Conservation (phyloP, 2,329 filamentous ascomycete genomes). For the Sporothrix pseudoabietina region DNA sequence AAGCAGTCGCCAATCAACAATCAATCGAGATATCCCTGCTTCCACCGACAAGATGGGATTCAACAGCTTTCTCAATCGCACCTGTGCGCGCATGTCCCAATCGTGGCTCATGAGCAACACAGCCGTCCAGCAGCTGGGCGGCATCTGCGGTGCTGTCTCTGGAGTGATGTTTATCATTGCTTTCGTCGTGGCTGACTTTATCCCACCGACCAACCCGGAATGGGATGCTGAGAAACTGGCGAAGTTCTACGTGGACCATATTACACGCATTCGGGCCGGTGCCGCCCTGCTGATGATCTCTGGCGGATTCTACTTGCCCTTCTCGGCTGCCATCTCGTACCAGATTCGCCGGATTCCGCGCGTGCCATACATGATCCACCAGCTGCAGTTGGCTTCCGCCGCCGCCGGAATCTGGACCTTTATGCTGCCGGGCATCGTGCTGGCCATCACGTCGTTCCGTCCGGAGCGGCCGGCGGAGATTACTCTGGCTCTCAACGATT, state of each 20-base stretch:
- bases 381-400: slow-evolving; percentile 28
- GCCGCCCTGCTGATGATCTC: slow-evolving; percentile 28
- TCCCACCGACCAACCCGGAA: slow-evolving; percentile 22
- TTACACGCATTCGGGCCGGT: slow-evolving; percentile 23
- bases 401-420: slow-evolving; percentile 27
- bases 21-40: too few relatives aligned
- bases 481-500: slow-evolving; percentile 24
- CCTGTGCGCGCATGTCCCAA: slow-evolving; percentile 11
- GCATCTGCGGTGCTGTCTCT: slow-evolving; percentile 17
- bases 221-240: slow-evolving; percentile 27
- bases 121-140: slow-evolving; percentile 23
- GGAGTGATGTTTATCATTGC: slow-evolving; percentile 26
- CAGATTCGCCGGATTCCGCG: slow-evolving; percentile 30
- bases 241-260: slow-evolving; percentile 27
- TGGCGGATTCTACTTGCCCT: slow-evolving; percentile 29
- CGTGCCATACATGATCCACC: slow-evolving; percentile 29
- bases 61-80: slow-evolving; percentile 25
- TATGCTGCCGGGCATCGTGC: slow-evolving; percentile 29
- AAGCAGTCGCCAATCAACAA: too few relatives aligned
- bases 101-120: slow-evolving; percentile 29
- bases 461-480: slow-evolving; percentile 23
- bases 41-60: slow-evolving; percentile 4
- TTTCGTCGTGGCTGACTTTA: slow-evolving; percentile 25
- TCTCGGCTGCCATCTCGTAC: slow-evolving; percentile 29
- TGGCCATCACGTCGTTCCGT: slow-evolving; percentile 28